A percentile compares a stretch with the other conserved stretches of the same genome.
phyloP scores from a whole-genome alignment of 2,329 filamentous ascomycete species.

The Nigrospora osmanthi region DNA sequence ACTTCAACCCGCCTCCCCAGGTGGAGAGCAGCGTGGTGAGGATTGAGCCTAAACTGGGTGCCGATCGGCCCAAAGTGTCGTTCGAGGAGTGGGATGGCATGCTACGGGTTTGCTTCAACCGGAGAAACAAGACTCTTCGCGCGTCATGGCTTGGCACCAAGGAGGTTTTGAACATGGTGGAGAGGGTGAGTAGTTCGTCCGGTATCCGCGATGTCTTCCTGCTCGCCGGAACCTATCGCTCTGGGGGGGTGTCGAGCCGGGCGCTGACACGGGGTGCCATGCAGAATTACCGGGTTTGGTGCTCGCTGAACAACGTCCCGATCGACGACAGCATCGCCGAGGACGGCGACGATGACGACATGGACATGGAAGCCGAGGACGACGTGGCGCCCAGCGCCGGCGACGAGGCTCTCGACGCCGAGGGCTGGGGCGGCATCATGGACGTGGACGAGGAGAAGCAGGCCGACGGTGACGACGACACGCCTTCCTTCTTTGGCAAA shows the following conservation, averaged over 20 bases:
- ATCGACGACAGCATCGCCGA: slow-evolving; percentile 60
- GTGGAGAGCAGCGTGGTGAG: slow-evolving; percentile 89
- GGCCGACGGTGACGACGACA: slow-evolving; percentile 53
- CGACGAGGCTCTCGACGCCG: slow-evolving; percentile 34
- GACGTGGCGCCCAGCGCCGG: slow-evolving; percentile 29
- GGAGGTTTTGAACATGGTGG: slow-evolving; percentile 74
- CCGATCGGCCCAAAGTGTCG: slow-evolving; percentile 71
- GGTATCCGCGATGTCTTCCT: no score
- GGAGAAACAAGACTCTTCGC: slow-evolving; percentile 86
- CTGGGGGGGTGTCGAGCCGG: no score
- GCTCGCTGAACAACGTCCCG: slow-evolving; percentile 74
- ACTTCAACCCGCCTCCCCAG: slow-evolving; percentile 90
- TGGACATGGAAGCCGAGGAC: slow-evolving; percentile 30
- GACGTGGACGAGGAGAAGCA: slow-evolving; percentile 35
- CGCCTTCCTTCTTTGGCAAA: slow-evolving; percentile 74
- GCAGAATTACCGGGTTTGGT: slow-evolving; percentile 81
- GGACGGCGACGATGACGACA: slow-evolving; percentile 30
- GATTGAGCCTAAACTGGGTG: slow-evolving; percentile 77
- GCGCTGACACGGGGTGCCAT: no score
- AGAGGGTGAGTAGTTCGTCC: slow-evolving; percentile 27
- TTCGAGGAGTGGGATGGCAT: slow-evolving; percentile 96
- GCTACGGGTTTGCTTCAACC: slow-evolving; percentile 57
- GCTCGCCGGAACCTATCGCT: no score
- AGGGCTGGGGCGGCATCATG: slow-evolving; percentile 36
- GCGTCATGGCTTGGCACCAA: slow-evolving; percentile 74